Base-by-base conservation (phyloP, 163 green algal genomes). In the Botryococcus braunii region DNA sequence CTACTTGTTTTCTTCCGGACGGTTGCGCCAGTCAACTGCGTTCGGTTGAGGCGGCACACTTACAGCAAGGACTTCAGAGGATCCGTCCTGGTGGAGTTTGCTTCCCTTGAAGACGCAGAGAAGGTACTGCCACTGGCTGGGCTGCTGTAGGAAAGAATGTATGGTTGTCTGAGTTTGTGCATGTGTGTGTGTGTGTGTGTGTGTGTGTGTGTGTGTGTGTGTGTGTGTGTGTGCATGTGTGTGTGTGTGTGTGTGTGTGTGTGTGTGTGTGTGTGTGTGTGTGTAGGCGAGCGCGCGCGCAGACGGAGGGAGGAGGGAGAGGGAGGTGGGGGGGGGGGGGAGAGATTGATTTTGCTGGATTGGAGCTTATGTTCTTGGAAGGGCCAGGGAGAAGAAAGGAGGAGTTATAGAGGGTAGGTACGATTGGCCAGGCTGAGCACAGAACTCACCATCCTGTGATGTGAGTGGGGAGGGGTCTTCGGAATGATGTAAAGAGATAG, bases 21-120 rank as follows among this genome's bases (percentile, higher is more conserved):
- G 52, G 32, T 68, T 43, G 74, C 62, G 46, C 38, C 70, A n/a
- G 74, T 94, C 17, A 84, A 84, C 55, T 83, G 73, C 68, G 84
- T 96, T 62, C 83, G 88, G 64, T 76, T 95, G 80, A 79, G 91
- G 2, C 83, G 89, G 63, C 87, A 94, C 77, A 3, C 81, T 23
- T 56, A n/a, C 34, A 86, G 70, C 74, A 95, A 92, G 71, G 81
- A 86, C 61, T 97, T 97, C 78, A 86, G 83, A 64, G 90, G 90
- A 46, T 88, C 78, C 5, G 75, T 89, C 2, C 95, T 95, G 76
- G 79, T 94, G 9, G 90, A 96, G 82, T 89, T 92, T 77, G 65
- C 29, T 11, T 75, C n/a, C 65, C 37, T 68, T 47, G 87, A 90
- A 66, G 74, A 82, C 35, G 81, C 83, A 0, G 57, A 89, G 2